These are phyloP conservation scores for Quercus dentata DNA, from an alignment of 306 rosid species.

Conservation along the genomic window DNA sequence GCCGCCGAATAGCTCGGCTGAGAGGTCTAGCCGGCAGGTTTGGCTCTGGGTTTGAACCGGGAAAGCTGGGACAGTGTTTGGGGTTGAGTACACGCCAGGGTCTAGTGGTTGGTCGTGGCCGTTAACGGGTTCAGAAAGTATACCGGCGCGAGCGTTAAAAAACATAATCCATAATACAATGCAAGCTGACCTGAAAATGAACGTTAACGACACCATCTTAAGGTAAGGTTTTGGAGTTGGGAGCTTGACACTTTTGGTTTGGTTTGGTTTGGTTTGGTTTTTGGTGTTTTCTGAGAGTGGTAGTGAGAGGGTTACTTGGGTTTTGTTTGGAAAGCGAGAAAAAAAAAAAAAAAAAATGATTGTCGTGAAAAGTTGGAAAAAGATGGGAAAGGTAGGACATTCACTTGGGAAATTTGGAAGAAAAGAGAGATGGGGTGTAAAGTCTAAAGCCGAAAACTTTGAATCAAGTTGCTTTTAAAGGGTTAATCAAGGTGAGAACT, in stretches of 20 bases:
- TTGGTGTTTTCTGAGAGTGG: not conserved
- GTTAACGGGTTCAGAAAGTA: constrained; percentile 62
- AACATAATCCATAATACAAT: constrained; percentile 8
- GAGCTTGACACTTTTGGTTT: not conserved
- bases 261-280: not conserved
- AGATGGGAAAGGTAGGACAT: constrained; percentile 3
- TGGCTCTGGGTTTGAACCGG: constrained; percentile 68
- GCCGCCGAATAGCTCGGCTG: constrained; percentile 96
- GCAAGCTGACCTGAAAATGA: constrained; percentile 11
- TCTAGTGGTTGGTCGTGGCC: constrained; percentile 55
- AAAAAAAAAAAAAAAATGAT: constrained; percentile 31
- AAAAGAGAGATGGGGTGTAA: constrained; percentile 15
- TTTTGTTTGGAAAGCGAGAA: constrained; percentile 29
- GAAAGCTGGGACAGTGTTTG: constrained; percentile 79
- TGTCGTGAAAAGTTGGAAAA: constrained; percentile 4
- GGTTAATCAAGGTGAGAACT: constrained; percentile 22
- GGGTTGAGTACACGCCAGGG: constrained; percentile 50
- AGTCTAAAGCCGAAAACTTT: constrained; percentile 15
- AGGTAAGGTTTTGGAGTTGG: not conserved
- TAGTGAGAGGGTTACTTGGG: not conserved
- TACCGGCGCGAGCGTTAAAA: constrained; percentile 34
- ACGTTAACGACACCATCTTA: constrained; percentile 41
- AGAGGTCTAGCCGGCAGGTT: constrained; percentile 78
- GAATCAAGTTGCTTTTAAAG: constrained; percentile 7
- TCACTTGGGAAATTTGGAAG: constrained; percentile 16